Base-by-base conservation (phyloP, 306 rosid genomes). In the Casuarina equisetifolia region DNA sequence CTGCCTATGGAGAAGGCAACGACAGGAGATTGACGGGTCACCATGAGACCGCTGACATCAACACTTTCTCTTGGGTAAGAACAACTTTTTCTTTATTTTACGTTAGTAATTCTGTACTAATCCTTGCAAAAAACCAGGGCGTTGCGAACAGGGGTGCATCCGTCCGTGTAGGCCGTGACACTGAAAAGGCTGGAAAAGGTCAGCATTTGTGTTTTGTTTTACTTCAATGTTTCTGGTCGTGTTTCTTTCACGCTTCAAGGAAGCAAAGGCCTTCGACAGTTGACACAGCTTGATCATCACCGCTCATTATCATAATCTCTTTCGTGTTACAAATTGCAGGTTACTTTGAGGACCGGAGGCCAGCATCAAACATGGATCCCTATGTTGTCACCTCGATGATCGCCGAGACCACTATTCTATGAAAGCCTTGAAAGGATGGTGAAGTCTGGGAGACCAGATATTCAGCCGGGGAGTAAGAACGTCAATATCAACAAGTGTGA, bases 61-160 rank as follows among this genome's bases (percentile, higher is more conserved):
- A 85, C 74, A 80, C 83, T 35, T 87, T 87, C 80, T 80, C 85
- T 59, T 87, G 91, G 91, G 91, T 86, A 83, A 35, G 58, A 11
- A 16, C 1, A 55, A 4, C 5, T 3, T 55, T 55, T 55, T 55
- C 9, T 6, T 12, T 17, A 15, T 55, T 55, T 8, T 15, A 2
- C 10, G 32, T 6, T 17, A 55, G 3, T 15, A 55, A 17, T 53
- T 4, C 58, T 54, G 61, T n/a, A 16, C 61, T 57, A 57, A 57
- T 57, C 20, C 9, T 2, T 61, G 68, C 35, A 67, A 13, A 57
- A 36, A 57, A 39, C 9, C 85, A 88, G 91, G 91, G 91, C 50
- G 91, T 88, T 5, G 91, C 91, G 9, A 85, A 88, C 57, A 80
- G 91, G 35, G 91, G 91, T 50, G 91, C 91, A 70, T 88, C 91